Evolutionary conservation across 768 basidiomycete species (phyloP), one percentile per base, ranked within the genome.

Genomic region (Mycena galericulata): DNA sequence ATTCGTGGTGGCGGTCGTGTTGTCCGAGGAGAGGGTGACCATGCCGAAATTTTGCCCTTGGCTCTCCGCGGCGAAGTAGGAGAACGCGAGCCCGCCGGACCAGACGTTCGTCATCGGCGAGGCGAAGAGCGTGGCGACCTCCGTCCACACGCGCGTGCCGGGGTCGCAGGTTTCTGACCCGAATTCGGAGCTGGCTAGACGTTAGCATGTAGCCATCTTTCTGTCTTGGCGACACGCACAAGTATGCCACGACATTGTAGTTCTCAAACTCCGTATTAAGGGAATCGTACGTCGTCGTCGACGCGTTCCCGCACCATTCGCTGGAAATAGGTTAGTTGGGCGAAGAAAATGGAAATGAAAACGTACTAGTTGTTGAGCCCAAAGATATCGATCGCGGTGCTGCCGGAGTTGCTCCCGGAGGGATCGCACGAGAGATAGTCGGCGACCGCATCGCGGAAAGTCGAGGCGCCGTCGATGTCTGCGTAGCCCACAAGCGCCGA

Each of bases 51-150:
- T 82, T 55, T 94, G 94, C 58, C 85, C 82, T 10, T 84, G 87
- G 71, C 90, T 91, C n/a, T 75, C 51, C 22, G 94, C 94, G 2
- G 93, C 92, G 87, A 97, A 96, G 79, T 97, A 97, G 54, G 90
- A 91, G 79, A 95, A 95, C 4, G 96, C 95, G 59, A 97, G 72
- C 58, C 94, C 96, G 68, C 96, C 96, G 34, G 93, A 95, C 90
- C 92, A 97, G 55, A 92, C 89, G 62, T 89, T 79, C 22, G 90
- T 86, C 88, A 96, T 94, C 9, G 91, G 79, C 14, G 86, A 76
- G 67, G 91, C 86, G 77, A 94, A 93, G 29, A 97, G 84, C 29
- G 91, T 88, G 51, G 78, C 84, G 17, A 89, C 88, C 77, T 98
- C 96, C 38, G 89, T 90, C 94, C 95, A 98, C 36, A 90, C 80